These are phyloP conservation scores for Xylariaceae sp. DNA, from an alignment of 2,329 filamentous ascomycete species.

Conservation along the genomic window DNA sequence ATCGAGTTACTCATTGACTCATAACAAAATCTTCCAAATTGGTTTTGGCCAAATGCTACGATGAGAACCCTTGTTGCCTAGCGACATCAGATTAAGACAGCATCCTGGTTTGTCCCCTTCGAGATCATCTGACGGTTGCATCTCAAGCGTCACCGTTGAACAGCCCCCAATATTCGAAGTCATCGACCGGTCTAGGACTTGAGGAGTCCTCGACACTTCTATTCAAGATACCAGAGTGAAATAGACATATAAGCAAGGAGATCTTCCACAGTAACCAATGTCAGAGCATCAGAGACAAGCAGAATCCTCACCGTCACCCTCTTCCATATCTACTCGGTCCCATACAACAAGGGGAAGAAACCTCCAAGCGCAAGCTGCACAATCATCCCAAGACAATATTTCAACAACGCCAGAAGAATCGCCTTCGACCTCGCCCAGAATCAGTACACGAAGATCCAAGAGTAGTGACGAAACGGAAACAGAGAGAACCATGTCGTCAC, in stretches of 20 bases:
- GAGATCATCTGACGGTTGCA: conserved; percentile 15
- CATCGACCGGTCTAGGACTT: conserved; percentile 14
- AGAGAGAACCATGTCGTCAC: conserved; percentile 20
- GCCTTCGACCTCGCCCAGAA: conserved; percentile 13
- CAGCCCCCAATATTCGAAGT: conserved; percentile 6
- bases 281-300: neutral
- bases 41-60: conserved; percentile 13
- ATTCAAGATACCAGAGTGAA: neutral
- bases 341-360: too few relatives aligned
- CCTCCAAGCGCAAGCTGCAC: neutral
- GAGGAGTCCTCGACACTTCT: neutral
- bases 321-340: neutral
- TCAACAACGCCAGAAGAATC: conserved; percentile 15
- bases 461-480: conserved; percentile 12
- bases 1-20: conserved; percentile 13
- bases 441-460: neutral
- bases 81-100: conserved; percentile 2
- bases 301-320: neutral
- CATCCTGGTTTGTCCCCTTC: conserved; percentile 8
- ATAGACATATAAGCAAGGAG: too few relatives aligned
- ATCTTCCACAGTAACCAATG: neutral
- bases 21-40: conserved; percentile 7
- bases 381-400: conserved; percentile 7
- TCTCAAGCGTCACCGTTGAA: conserved; percentile 9
- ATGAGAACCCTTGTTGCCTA: conserved; percentile 9